Percentiles rank a stretch among this genome's conserved stretches.
phyloP scores from a whole-genome alignment of 2,329 filamentous ascomycete genomes.

The Trichophyton benhamiae region DNA sequence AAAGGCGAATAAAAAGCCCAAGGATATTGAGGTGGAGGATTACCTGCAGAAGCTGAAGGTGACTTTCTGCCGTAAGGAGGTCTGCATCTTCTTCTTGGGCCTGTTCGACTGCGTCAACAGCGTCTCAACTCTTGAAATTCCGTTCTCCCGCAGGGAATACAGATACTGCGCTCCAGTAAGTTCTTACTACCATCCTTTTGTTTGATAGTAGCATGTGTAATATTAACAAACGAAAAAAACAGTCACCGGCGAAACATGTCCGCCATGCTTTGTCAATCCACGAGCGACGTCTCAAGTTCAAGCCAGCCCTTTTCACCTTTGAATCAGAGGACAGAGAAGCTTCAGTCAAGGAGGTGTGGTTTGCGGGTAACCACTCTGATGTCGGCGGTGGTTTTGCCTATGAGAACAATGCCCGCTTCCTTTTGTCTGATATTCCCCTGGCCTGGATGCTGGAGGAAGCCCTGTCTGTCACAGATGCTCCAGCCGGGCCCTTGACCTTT shows the following conservation, averaged over 20 bases:
- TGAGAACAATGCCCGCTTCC: slow-evolving; percentile 18
- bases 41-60: slow-evolving; percentile 36
- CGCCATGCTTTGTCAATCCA: slow-evolving; percentile 44
- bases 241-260: slow-evolving; percentile 35
- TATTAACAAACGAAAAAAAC: not conserved
- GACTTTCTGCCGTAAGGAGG: slow-evolving; percentile 38
- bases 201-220: slow-evolving; percentile 13
- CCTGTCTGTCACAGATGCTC: slow-evolving; percentile 14
- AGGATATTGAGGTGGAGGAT: slow-evolving; percentile 12
- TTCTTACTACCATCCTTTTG: slow-evolving; percentile 6
- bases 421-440: slow-evolving; percentile 40
- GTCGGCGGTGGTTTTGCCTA: slow-evolving; percentile 43
- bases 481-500: slow-evolving; percentile 18
- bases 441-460: slow-evolving; percentile 44
- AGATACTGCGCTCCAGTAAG: slow-evolving; percentile 28
- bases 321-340: slow-evolving; percentile 20
- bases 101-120: slow-evolving; percentile 46
- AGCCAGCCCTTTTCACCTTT: slow-evolving; percentile 35
- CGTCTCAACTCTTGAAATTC: slow-evolving; percentile 27
- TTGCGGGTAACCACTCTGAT: slow-evolving; percentile 43
- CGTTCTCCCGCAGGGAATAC: slow-evolving; percentile 28
- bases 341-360: slow-evolving; percentile 44
- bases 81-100: slow-evolving; percentile 42
- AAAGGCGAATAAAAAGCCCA: slow-evolving; percentile 15
- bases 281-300: slow-evolving; percentile 45